These are phyloP conservation scores for Solanum pennellii DNA, from an alignment of 257 asterid genomes.

Conservation along the genomic window DNA sequence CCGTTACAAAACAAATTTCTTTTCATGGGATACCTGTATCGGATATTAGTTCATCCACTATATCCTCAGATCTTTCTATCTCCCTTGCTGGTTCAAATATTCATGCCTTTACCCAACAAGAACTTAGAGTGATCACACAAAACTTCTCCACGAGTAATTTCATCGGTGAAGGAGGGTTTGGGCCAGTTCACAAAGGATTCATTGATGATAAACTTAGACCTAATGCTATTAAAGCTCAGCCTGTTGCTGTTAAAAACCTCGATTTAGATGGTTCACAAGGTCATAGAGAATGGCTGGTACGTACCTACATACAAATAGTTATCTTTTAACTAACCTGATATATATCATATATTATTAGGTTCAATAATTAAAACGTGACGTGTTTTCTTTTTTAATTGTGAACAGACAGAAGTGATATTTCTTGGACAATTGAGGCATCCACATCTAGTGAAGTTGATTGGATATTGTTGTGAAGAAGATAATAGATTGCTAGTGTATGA, in stretches of 20 bases:
- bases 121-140: constrained; percentile 71
- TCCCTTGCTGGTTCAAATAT: constrained; percentile 75
- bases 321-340: neutral
- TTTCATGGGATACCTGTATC: constrained; percentile 42
- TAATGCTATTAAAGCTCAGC: constrained; percentile 72
- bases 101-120: constrained; percentile 60
- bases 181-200: constrained; percentile 95
- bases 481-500: constrained; percentile 85
- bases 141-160: constrained; percentile 62
- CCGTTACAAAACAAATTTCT: constrained; percentile 19
- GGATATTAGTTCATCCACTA: constrained; percentile 48
- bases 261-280: constrained; percentile 92
- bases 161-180: constrained; percentile 92
- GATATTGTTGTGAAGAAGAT: constrained; percentile 96
- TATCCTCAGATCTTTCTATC: constrained; percentile 65
- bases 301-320: constrained; percentile 6
- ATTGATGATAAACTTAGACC: constrained; percentile 76
- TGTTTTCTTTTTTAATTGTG: neutral
- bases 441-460: constrained; percentile 81
- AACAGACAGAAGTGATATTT: constrained; percentile 78
- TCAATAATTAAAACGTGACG: neutral
- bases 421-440: constrained; percentile 82
- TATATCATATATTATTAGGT: neutral
- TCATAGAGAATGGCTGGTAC: constrained; percentile 92
- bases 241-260: constrained; percentile 87